Conservation (phyloP, 1,284 basidiomycete genomes). For the Termitomyces sp. region DNA sequence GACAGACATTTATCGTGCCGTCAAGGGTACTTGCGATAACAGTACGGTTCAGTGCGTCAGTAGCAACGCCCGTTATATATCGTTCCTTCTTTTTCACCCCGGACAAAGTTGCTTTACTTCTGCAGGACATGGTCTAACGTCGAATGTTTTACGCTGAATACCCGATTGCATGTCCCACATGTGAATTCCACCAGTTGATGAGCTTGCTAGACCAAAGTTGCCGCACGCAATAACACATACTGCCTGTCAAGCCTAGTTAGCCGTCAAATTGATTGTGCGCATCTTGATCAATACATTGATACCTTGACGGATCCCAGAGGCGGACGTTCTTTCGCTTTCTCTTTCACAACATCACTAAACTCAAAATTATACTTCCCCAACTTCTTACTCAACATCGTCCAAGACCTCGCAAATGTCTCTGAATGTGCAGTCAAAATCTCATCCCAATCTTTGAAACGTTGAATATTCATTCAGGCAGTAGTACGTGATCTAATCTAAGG, state of each 20-base stretch:
- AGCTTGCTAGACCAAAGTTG: conserved; percentile 88
- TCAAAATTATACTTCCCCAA: conserved; percentile 71
- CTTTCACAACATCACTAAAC: conserved; percentile 42
- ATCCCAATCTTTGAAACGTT: conserved; percentile 87
- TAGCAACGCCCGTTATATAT: conserved; percentile 77
- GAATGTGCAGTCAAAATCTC: conserved; percentile 89
- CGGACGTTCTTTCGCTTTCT: conserved; percentile 37
- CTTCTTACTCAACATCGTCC: conserved; percentile 82
- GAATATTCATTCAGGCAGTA: too few species aligned
- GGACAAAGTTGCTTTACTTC: conserved; percentile 42
- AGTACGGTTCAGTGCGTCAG: conserved; percentile 80
- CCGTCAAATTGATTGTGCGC: neutral
- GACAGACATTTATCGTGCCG: conserved; percentile 82
- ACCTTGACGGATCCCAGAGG: conserved; percentile 63
- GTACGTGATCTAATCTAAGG: too few species aligned
- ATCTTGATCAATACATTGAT: conserved; percentile 10
- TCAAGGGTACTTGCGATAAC: conserved; percentile 85
- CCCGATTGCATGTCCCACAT: conserved; percentile 99
- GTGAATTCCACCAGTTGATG: conserved; percentile 72
- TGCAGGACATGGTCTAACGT: conserved; percentile 56
- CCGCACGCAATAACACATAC: conserved; percentile 93
- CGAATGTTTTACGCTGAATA: conserved; percentile 75
- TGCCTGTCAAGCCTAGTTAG: conserved; percentile 40
- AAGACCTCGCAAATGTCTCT: conserved; percentile 76
- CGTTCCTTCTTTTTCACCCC: conserved; percentile 50